Base-by-base conservation (phyloP, 495 filamentous ascomycete species). In the Penicillium ucsense region DNA sequence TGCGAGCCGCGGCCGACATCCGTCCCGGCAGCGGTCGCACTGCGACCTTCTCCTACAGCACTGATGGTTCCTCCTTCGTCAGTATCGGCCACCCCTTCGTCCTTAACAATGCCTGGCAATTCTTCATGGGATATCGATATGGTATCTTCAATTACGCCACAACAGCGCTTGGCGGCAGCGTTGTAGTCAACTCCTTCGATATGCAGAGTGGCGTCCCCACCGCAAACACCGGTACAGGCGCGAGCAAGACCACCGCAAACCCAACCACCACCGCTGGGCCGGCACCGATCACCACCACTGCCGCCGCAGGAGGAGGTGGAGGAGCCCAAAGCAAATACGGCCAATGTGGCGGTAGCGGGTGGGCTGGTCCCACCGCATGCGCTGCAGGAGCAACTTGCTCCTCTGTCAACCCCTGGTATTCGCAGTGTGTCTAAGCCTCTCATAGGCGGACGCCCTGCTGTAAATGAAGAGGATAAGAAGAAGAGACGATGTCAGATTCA, bases 91-190 rank as follows among this genome's bases (percentile, higher is more conserved):
- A 46, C 1, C 48, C 49, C 0, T 74, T 66, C 31, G 45, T 54
- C 5, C 52, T 80, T 64, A 69, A 53, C 36, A 77, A 65, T 28
- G 56, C 59, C 9, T 80, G 69, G 68, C 46, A 61, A 7, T 76
- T 70, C 57, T 82, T 80, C 45, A 65, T 70, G 38, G 79, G 76
- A 0, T 80, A 81, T 59, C 67, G 76, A 7, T 82, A 64, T 55
- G 78, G 62, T 0, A 69, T 80, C 8, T 81, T 82, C 50, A 81
- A 81, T 52, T 76, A 64, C 59, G 79, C 76, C 0, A 82, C 77
- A 1, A 64, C 68, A 43, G 60, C 48, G 5, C 51, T 78, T 4
- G 78, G 78, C 0, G 79, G 78, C 0, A 61, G 64, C 41, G 63
- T 79, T 1, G 20, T 10, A 3, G 37, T 47, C 31, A 41, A 41